Evolutionary conservation across 139 green algal genomes (phyloP), one percentile per base, ranked within the genome.

Genomic region (Micractinium sp.): DNA sequence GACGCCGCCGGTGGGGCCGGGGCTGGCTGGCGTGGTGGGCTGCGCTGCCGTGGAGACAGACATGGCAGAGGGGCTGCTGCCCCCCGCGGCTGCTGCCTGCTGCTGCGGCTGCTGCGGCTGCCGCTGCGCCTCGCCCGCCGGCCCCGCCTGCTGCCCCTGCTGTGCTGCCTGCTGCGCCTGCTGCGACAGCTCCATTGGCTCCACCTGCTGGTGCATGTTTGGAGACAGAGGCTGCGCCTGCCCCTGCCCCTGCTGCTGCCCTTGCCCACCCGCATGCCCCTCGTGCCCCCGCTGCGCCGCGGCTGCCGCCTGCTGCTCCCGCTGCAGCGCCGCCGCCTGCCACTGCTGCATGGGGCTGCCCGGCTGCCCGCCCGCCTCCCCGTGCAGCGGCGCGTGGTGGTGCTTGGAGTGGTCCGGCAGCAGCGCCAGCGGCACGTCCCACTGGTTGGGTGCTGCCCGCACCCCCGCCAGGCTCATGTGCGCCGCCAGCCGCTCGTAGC

Each of bases 391-490:
- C n/a, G 41, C 36, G 33, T 89, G 81, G 41, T 86, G 82, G 36
- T 90, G 69, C 29, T 76, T 82, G 79, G 71, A 31, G 39, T 92
- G 84, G 85, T 94, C 92, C 63, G 91, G 92, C n/a, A 89, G 89
- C 63, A 97, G 90, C 29, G 92, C 88, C 35, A 96, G 80, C 0
- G 95, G 94, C 23, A 75, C 23, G 92, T 96, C 93, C 95, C 95
- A 98, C 20, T 89, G 81, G 90, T 96, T 97, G 76, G 90, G 91
- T 19, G 90, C 73, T 19, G 90, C 38, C n/a, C 82, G 75, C 77
- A 98, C 89, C n/a, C 96, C 94, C 33, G 93, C 95, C 31, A 90
- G 76, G 1, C 53, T 79, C 83, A 95, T 89, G 89, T 98, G 96
- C 13, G 75, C 92, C n/a, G 87, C 22, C 85, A 97, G 93, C 39